Conservation (phyloP, 257 asterid species). For the Jaltomata sinuosa region DNA sequence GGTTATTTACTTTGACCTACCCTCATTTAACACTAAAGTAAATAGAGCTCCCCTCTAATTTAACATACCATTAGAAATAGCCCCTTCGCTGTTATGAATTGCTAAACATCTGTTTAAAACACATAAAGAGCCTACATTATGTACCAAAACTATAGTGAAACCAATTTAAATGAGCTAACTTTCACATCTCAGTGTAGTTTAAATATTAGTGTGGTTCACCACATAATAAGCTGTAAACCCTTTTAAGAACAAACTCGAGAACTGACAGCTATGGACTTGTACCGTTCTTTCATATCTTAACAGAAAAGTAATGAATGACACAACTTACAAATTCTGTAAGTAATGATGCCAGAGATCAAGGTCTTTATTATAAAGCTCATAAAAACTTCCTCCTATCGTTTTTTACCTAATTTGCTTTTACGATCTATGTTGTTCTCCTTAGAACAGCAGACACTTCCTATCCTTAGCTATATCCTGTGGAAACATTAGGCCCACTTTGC, state of each 20-base stretch:
- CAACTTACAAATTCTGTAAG: not conserved
- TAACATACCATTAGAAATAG: not conserved
- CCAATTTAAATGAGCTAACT: not conserved
- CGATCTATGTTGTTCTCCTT: not conserved
- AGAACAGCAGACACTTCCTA: not conserved
- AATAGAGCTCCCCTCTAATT: not conserved
- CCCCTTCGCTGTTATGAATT: not conserved
- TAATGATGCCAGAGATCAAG: not conserved
- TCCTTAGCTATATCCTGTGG: not conserved
- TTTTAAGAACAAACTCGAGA: not conserved
- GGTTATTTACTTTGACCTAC: not conserved
- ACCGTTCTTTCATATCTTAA: not conserved
- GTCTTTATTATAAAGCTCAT: not conserved
- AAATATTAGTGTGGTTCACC: not conserved
- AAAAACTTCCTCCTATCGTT: not conserved
- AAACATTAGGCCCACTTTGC: not conserved
- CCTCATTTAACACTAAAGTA: not conserved
- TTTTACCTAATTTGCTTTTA: not conserved
- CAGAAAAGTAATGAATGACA: not conserved
- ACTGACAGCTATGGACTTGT: not conserved
- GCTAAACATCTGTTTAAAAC: not conserved
- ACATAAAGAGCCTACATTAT: not conserved
- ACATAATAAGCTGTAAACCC: not conserved
- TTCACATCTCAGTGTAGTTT: not conserved
- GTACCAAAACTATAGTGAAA: not conserved